Percentiles rank a stretch among this genome's conserved stretches.
Evolutionary conservation across 352 stramenopile species (phyloP).

Genomic region (Phytophthora brassicae): DNA sequence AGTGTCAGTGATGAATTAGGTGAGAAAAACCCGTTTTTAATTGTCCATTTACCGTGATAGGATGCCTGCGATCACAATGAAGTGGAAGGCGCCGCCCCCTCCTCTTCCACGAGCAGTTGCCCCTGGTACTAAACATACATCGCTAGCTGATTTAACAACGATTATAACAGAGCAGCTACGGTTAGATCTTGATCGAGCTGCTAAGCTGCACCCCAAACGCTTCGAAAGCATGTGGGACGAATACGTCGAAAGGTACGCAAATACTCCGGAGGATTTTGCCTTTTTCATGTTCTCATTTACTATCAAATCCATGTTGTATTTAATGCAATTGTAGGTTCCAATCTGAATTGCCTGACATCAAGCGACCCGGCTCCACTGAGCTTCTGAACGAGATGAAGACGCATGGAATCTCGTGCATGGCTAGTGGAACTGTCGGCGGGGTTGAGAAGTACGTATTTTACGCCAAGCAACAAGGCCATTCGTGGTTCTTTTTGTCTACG

Average conservation of each 20-base stretch:
- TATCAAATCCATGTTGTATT: background rate
- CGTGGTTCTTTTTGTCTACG: conserved; percentile 59
- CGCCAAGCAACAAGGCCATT: conserved; percentile 46
- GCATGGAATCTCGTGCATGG: conserved; percentile 63
- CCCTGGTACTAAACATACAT: conserved; percentile 11
- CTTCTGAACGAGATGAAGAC: conserved; percentile 51
- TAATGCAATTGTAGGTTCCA: conserved; percentile 33
- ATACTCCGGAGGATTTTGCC: background rate
- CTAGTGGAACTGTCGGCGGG: conserved; percentile 62
- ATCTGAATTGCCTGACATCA: conserved; percentile 16
- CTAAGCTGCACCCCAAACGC: conserved; percentile 54
- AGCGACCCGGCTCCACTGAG: conserved; percentile 21
- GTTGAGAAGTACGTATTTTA: conserved; percentile 83
- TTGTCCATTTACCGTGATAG: conserved; percentile 15
- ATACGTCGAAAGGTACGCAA: conserved; percentile 58
- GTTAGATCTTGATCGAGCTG: conserved; percentile 46
- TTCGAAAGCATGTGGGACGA: conserved; percentile 84
- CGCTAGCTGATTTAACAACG: conserved; percentile 14
- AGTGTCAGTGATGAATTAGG: background rate
- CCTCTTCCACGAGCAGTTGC: conserved; percentile 4
- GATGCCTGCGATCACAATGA: conserved; percentile 70
- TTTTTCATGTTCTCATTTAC: background rate
- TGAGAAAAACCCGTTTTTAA: background rate
- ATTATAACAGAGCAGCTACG: conserved; percentile 5
- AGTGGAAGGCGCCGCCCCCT: conserved; percentile 46